These are phyloP conservation scores for Diaporthe destruens DNA, from an alignment of 2,329 filamentous ascomycete genomes.

Conservation along the genomic window DNA sequence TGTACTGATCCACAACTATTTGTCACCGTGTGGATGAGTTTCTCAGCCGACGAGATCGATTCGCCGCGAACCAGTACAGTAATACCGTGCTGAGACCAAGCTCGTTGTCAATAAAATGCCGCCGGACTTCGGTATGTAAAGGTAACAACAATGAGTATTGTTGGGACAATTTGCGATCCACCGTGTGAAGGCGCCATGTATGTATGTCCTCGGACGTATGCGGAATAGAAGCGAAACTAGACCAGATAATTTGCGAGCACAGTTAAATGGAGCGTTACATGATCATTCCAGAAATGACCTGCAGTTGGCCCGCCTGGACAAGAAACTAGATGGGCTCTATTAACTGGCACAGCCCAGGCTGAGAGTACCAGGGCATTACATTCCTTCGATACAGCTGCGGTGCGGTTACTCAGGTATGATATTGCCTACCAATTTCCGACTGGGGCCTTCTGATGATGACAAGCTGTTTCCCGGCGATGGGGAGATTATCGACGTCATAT, in stretches of 20 bases:
- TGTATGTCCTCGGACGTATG: too few species aligned
- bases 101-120: too few species aligned
- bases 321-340: not conserved
- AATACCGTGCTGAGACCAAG: too few species aligned
- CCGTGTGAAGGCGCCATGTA: too few species aligned
- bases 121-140: too few species aligned
- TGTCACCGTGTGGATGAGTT: not conserved
- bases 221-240: too few species aligned
- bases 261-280: not conserved
- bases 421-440: not conserved
- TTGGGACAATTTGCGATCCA: too few species aligned
- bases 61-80: not conserved
- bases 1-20: not conserved
- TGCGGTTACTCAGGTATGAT: too few species aligned
- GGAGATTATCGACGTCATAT: not conserved
- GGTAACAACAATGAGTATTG: not conserved
- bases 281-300: not conserved
- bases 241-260: not conserved
- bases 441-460: not conserved
- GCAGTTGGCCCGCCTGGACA: not conserved
- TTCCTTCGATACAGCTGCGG: not conserved
- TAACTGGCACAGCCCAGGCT: not conserved
- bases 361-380: not conserved
- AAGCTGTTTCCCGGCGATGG: not conserved
- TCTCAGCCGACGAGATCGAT: not conserved